A percentile compares a stretch with the other conserved stretches of the same genome.
phyloP scores from a whole-genome alignment of 2,329 filamentous ascomycete genomes.

The Pyricularia sp. region DNA sequence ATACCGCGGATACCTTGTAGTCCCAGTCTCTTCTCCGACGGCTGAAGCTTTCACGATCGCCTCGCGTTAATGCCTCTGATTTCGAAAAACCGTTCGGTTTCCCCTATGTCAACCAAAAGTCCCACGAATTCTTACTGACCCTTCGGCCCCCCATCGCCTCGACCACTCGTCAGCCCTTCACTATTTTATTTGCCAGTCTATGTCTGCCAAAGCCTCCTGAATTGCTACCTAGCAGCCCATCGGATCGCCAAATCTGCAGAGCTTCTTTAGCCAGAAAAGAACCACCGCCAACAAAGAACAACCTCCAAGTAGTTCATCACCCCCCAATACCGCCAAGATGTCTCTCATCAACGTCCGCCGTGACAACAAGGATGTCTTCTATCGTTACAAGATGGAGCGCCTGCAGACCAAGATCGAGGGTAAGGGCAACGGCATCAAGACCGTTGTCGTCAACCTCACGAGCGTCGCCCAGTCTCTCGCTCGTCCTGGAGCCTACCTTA shows the following conservation, averaged over 20 bases:
- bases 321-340: conserved; percentile 54
- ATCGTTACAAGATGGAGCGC: conserved; percentile 99
- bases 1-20: conserved; percentile 90
- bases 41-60: conserved; percentile 44
- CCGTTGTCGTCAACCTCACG: conserved; percentile 88
- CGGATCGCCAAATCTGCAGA: neutral
- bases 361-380: conserved; percentile 97
- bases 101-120: conserved; percentile 42
- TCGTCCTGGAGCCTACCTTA: conserved; percentile 85
- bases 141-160: conserved; percentile 26
- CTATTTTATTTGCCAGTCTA: conserved; percentile 4
- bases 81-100: conserved; percentile 36
- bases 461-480: conserved; percentile 86
- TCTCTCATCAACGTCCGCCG: conserved; percentile 96
- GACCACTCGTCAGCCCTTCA: conserved; percentile 19
- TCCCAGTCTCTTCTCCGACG: conserved; percentile 80
- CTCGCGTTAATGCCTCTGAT: conserved; percentile 45
- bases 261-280: neutral
- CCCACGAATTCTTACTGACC: conserved; percentile 40
- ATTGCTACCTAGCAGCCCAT: conserved; percentile 1
- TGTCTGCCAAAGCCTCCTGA: neutral
- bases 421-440: conserved; percentile 99
- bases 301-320: conserved; percentile 4
- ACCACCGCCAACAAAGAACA: conserved; percentile 1
- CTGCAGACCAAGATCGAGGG: conserved; percentile 98